These are phyloP conservation scores for Colletotrichum eleusines DNA, from an alignment of 2,329 filamentous ascomycete species.

Conservation along the genomic window DNA sequence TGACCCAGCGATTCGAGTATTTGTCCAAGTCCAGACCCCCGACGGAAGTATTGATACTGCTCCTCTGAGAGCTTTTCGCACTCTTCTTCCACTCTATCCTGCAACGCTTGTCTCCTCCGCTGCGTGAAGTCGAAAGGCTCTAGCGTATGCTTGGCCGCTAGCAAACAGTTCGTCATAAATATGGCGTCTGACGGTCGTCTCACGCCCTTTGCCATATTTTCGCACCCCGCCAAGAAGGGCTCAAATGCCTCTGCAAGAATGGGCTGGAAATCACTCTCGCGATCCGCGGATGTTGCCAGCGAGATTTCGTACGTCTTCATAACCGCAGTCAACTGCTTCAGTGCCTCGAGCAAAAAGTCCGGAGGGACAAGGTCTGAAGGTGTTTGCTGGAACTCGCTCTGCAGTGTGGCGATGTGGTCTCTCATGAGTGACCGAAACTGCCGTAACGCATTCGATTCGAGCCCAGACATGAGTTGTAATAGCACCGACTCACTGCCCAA, in stretches of 20 bases:
- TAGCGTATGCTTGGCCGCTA: conserved; percentile 68
- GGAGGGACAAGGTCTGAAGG: conserved; percentile 82
- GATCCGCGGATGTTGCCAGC: conserved; percentile 68
- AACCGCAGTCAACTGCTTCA: conserved; percentile 81
- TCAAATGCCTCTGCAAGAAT: conserved; percentile 85
- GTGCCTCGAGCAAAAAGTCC: conserved; percentile 81
- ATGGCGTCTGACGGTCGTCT: conserved; percentile 71
- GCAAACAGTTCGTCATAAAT: conserved; percentile 79
- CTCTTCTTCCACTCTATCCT: conserved; percentile 66
- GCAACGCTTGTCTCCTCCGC: conserved; percentile 66
- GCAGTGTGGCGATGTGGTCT: conserved; percentile 81
- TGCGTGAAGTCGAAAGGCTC: conserved; percentile 73
- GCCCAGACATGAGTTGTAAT: conserved; percentile 73
- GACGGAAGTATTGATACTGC: conserved; percentile 79
- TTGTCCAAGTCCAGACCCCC: conserved; percentile 77
- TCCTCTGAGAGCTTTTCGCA: conserved; percentile 70
- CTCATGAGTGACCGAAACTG: conserved; percentile 87
- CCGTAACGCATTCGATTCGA: conserved; percentile 82
- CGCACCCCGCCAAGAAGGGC: conserved; percentile 84
- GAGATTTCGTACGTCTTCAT: conserved; percentile 92
- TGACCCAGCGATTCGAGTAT: conserved; percentile 70
- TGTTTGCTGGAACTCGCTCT: conserved; percentile 76
- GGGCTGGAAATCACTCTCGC: conserved; percentile 77
- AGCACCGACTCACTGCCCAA: conserved; percentile 77
- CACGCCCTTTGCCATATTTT: conserved; percentile 74